Evolutionary conservation across 257 asterid genomes (phyloP).

Genomic region (Anisodus tanguticus): DNA sequence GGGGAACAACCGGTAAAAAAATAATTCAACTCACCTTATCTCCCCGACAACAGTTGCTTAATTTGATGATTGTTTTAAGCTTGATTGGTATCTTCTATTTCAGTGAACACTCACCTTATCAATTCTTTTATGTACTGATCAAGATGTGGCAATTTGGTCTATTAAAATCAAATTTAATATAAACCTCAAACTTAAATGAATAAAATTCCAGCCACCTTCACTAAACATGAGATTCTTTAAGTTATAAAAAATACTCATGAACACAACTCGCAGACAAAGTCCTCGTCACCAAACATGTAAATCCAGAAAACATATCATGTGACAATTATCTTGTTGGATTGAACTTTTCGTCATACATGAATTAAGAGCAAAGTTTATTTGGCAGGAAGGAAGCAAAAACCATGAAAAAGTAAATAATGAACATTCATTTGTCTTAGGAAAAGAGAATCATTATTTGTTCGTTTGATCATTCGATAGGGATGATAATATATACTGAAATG

Average conservation of each 20-base stretch:
- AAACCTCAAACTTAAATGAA: neutral
- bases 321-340: constrained; percentile 15
- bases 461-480: neutral
- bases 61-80: neutral
- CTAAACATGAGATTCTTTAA: neutral
- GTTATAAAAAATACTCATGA: neutral
- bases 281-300: constrained; percentile 3
- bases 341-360: neutral
- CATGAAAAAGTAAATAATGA: neutral
- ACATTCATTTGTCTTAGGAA: neutral
- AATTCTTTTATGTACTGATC: constrained; percentile 28
- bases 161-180: neutral
- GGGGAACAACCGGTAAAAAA: too few relatives aligned
- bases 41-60: too few relatives aligned
- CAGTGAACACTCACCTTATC: constrained; percentile 21
- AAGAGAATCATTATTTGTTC: neutral
- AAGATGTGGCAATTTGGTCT: constrained; percentile 26
- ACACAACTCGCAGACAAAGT: neutral
- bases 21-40: too few relatives aligned
- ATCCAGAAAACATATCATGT: constrained; percentile 25
- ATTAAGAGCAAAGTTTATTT: neutral
- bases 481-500: neutral
- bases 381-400: neutral
- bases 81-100: constrained; percentile 18
- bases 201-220: neutral